Evolutionary conservation across 352 stramenopile species (phyloP), one percentile per base, ranked within the genome.

Genomic region (Phytophthora gonapodyides): DNA sequence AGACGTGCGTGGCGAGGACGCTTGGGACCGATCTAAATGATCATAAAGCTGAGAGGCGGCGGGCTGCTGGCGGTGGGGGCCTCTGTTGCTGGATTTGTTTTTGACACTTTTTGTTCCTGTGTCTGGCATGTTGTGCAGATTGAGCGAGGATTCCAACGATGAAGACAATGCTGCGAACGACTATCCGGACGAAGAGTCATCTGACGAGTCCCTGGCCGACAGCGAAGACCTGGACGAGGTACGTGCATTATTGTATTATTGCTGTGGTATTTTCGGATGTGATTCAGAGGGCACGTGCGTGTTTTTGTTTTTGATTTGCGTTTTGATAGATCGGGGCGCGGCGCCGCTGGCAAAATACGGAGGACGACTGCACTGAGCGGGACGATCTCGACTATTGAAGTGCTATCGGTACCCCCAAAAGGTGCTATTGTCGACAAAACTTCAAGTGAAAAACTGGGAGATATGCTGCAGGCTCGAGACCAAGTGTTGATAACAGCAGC

Each of bases 101-200:
- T 73, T 9, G 61, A 57, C 13, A 35, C 50, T 59, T 54, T 8
- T 60, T 45, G 57, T 72, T 30, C 30, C 10, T 55, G 47, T 61
- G 17, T 21, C 24, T 62, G 50, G 51, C 7, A 45, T 70, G 36
- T 8, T 63, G 19, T 69, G 17, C 69, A 89, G 80, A 55, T 82
- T 89, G 33, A 91, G 84, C 45, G 78, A 88, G 41, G 84, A 94
- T 54, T 94, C 86, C 30, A 94, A 94, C 49, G 84, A 94, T 36
- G 86, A 94, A 43, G 84, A 88, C 63, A 76, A 93, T 31, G 72
- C 57, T 11, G 75, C 76, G 30, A 94, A 94, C 52, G 86, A 94
- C 57, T 94, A 94, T 56, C 86, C 86, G 7, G 86, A 94, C 45
- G 86, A 94, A 73, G 84, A 91, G 63, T 88, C 78, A 58, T 80